phyloP scores from a whole-genome alignment of 805 yeast genomes.

The Kluyveromyces siamensis region DNA sequence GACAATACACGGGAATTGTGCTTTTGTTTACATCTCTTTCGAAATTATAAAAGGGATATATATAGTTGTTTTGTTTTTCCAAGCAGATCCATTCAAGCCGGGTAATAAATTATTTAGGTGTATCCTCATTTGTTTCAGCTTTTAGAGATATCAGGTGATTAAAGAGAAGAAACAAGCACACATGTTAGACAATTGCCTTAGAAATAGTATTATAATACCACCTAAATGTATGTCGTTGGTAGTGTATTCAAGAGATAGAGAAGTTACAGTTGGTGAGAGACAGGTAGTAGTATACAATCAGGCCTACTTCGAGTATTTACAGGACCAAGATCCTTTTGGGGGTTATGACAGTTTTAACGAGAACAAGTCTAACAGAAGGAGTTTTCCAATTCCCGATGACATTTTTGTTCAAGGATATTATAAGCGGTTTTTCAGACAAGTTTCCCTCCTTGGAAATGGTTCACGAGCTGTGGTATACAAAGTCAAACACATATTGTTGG shows the following conservation, averaged over 20 bases:
- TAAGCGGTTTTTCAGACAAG: constrained; percentile 54
- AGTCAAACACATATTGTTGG: constrained; percentile 67
- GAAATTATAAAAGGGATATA: too few relatives aligned
- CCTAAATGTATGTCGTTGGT: constrained; percentile 1
- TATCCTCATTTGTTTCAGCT: too few relatives aligned
- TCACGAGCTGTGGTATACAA: constrained; percentile 78
- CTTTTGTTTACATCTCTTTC: too few relatives aligned
- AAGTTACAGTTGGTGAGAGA: neutral
- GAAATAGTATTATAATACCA: neutral
- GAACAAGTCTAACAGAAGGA: neutral
- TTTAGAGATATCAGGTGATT: too few relatives aligned
- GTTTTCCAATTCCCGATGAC: constrained; percentile 34
- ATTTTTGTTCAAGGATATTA: constrained; percentile 81
- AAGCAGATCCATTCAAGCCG: too few relatives aligned
- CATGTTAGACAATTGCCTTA: neutral
- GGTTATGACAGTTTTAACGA: neutral
- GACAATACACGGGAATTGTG: too few relatives aligned
- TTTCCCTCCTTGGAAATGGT: constrained; percentile 65
- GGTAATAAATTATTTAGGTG: too few relatives aligned
- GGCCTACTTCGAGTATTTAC: constrained; percentile 2
- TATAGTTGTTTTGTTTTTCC: too few relatives aligned
- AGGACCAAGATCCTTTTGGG: neutral
- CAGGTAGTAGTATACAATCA: constrained; percentile 2
- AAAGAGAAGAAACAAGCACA: neutral
- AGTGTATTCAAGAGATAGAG: neutral